These are phyloP conservation scores for Phytophthora pinifolia DNA, from an alignment of 352 stramenopile genomes.

Conservation along the genomic window DNA sequence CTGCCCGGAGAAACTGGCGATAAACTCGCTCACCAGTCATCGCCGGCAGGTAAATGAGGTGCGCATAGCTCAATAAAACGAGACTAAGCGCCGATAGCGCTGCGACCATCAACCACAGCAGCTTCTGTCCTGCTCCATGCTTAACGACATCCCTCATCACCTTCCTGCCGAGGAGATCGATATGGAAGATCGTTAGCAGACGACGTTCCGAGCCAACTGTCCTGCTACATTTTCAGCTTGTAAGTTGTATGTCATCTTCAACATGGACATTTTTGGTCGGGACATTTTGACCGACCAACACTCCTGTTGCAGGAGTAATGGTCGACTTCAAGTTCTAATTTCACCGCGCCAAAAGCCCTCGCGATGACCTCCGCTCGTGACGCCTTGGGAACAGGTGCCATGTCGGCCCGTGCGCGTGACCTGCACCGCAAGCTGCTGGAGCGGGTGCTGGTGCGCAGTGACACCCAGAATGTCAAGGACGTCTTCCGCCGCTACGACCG, in stretches of 20 bases:
- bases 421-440: constrained; percentile 66
- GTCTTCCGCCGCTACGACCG: constrained; percentile 66
- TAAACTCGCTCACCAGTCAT: constrained; percentile 6
- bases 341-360: too few relatives aligned
- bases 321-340: constrained; percentile 28
- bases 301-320: too few relatives aligned
- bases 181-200: constrained; percentile 8
- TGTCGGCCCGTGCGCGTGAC: constrained; percentile 25
- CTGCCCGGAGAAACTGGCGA: constrained; percentile 19
- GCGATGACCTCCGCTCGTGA: constrained; percentile 20
- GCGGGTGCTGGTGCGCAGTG: constrained; percentile 49
- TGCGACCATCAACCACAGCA: constrained; percentile 20
- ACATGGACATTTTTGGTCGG: neutral
- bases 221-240: neutral
- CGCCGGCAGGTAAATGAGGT: constrained; percentile 25
- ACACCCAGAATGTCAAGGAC: constrained; percentile 63
- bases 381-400: neutral
- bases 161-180: neutral
- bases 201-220: constrained; percentile 9
- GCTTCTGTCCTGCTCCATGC: constrained; percentile 6
- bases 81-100: constrained; percentile 13
- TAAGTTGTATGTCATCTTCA: constrained; percentile 2
- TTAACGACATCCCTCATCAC: constrained; percentile 18
- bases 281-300: constrained; percentile 15
- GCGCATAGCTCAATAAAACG: constrained; percentile 15